Conservation (phyloP, 192 early-diverging fungal species). For the Coemansia pectinata region DNA sequence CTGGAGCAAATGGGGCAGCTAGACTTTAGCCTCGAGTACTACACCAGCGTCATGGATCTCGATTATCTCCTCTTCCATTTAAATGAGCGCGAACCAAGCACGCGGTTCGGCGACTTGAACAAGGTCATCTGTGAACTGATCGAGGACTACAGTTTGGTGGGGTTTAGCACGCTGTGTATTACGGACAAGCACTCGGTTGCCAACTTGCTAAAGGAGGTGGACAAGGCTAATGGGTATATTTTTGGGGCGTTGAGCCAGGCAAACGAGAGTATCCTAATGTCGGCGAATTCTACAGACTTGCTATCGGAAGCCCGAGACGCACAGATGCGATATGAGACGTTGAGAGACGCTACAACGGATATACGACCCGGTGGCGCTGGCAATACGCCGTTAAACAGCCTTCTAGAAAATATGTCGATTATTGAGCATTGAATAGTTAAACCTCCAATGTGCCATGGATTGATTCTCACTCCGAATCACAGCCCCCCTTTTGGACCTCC, state of each 20-base stretch:
- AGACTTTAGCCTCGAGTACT: constrained; percentile 89
- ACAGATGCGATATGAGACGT: constrained; percentile 37
- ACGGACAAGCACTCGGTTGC: constrained; percentile 85
- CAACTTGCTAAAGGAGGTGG: constrained; percentile 73
- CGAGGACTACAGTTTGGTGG: constrained; percentile 89
- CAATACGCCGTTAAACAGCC: constrained; percentile 1
- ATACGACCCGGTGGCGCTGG: not conserved
- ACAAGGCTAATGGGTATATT: constrained; percentile 91
- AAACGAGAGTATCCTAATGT: constrained; percentile 73
- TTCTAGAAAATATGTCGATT: constrained; percentile 13
- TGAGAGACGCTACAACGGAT: not conserved
- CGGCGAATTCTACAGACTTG: constrained; percentile 42
- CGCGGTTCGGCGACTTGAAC: constrained; percentile 71
- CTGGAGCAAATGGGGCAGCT: constrained; percentile 72
- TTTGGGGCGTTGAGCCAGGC: constrained; percentile 77
- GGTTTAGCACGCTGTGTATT: constrained; percentile 82
- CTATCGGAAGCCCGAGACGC: constrained; percentile 41
- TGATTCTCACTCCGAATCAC: not conserved
- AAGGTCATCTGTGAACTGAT: constrained; percentile 86
- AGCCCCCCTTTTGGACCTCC: not conserved
- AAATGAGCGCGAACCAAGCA: constrained; percentile 61
- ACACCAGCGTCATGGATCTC: constrained; percentile 93
- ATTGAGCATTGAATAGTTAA: constrained; percentile 8
- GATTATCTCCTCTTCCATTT: constrained; percentile 76
- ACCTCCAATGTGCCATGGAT: not conserved